Base-by-base conservation (phyloP, 257 asterid genomes). In the Lycium ferocissimum region DNA sequence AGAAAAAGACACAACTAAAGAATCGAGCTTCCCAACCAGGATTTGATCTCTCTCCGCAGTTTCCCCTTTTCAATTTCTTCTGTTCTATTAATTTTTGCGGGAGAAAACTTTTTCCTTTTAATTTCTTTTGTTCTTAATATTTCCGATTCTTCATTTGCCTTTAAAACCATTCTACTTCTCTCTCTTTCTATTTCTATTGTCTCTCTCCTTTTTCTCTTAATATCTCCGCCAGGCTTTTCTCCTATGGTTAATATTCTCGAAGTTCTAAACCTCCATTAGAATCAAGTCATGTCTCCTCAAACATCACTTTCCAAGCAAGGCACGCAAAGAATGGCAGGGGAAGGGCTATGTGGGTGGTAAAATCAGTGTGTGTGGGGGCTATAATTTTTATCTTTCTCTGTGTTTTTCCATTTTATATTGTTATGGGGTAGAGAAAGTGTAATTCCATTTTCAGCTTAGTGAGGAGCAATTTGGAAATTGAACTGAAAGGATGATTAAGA, bases 61-160 rank as follows among this genome's bases (percentile, higher is more conserved):
- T 76, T 76, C 63, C 82, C 78, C 63, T 14, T 51, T 51, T 76
- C 82, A 76, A 8, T 51, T 76, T 76, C 47, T 14, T 51, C 26
- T 75, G 62, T 22, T 76, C 26, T 51, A 51, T 26, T 13, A 26
- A 33, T 4, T 65, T 66, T 33, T 26, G 62, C 62, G 7, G n/a
- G 45, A 22, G 26, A 47, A 9, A 82, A 45, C 7, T 15, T 20
- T 81, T 63, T 82, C 84, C 45, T 63, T 17, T 82, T 22, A 67
- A 11, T 6, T 51, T 45, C 22, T 57, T 80, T 17, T 33, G 12
- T 51, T 33, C 73, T 10, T 66, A 12, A 13, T 66, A 33, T 12
- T 49, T 75, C 20, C 7, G 10, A 70, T 40, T 18, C 79, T 70
- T 38, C 54, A 40, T 70, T 70, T 70, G 15, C 79, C 57, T 75